Conservation (phyloP, 208 protist genomes). For the Trypanosoma platydactyli region DNA sequence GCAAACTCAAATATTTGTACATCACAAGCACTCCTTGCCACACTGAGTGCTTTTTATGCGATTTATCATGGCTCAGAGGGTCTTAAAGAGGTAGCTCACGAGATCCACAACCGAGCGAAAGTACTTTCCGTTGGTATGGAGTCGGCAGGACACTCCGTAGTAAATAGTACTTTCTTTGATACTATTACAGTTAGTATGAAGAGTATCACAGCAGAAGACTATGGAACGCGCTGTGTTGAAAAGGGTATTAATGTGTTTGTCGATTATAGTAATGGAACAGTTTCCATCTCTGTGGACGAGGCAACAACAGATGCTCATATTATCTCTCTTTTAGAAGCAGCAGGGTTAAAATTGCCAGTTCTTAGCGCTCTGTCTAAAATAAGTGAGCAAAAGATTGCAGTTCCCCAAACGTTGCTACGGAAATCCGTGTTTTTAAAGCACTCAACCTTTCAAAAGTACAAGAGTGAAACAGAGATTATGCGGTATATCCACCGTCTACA, state of each 20-base stretch:
- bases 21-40: slow-evolving; percentile 96
- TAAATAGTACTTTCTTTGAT: slow-evolving; percentile 88
- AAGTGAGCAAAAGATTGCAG: slow-evolving; percentile 34
- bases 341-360: slow-evolving; percentile 61
- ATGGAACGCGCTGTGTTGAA: slow-evolving; percentile 57
- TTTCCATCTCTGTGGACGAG: slow-evolving; percentile 95
- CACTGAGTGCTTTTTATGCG: slow-evolving; percentile 96
- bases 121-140: slow-evolving; percentile 86
- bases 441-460: slow-evolving; percentile 95
- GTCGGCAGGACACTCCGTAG: slow-evolving; percentile 56
- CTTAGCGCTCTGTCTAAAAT: slow-evolving; percentile 45
- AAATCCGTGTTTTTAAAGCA: slow-evolving; percentile 89
- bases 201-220: slow-evolving; percentile 49
- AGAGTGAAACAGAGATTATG: slow-evolving; percentile 96
- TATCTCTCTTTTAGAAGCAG: slow-evolving; percentile 62
- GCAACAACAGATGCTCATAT: slow-evolving; percentile 87
- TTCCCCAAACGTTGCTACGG: slow-evolving; percentile 62
- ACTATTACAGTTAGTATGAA: slow-evolving; percentile 78
- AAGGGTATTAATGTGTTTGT: slow-evolving; percentile 92
- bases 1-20: slow-evolving; percentile 98
- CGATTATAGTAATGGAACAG: slow-evolving; percentile 39
- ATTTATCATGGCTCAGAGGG: slow-evolving; percentile 98
- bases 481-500: slow-evolving; percentile 96
- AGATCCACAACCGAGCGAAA: slow-evolving; percentile 85
- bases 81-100: slow-evolving; percentile 90